Percentiles rank a stretch among this genome's conserved stretches.
phyloP scores from a whole-genome alignment of 2,329 filamentous ascomycete genomes.

The Colletotrichum caudatum region DNA sequence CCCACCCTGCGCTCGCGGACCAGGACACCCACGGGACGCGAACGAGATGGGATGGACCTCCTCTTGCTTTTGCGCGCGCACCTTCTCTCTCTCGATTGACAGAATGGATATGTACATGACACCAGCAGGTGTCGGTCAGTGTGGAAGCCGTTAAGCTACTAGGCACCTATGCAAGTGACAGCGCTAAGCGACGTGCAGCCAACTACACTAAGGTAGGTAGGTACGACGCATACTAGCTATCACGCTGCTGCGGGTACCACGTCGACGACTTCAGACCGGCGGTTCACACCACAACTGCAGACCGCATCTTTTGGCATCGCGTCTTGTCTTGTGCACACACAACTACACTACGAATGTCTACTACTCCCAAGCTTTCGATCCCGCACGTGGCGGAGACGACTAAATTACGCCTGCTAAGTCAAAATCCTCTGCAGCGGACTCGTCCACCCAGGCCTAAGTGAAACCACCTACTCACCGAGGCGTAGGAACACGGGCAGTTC shows the following conservation, averaged over 20 bases:
- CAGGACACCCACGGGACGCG: neutral
- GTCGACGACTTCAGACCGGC: slow-evolving; percentile 35
- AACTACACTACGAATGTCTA: neutral
- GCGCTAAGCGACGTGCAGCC: slow-evolving; percentile 33
- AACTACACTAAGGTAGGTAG: too few species aligned
- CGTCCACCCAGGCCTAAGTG: neutral
- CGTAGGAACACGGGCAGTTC: neutral
- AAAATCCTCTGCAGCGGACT: neutral
- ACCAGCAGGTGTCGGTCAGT: slow-evolving; percentile 29
- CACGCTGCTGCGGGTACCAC: slow-evolving; percentile 31
- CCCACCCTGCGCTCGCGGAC: neutral
- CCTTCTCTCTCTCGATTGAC: neutral
- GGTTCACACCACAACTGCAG: slow-evolving; percentile 17
- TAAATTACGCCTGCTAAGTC: neutral
- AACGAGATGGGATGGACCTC: neutral
- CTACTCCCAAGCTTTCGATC: neutral
- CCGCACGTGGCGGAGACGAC: neutral
- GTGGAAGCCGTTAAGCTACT: slow-evolving; percentile 33
- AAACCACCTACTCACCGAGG: too few species aligned
- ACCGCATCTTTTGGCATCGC: slow-evolving; percentile 2
- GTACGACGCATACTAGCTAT: neutral
- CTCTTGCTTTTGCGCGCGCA: slow-evolving; percentile 7
- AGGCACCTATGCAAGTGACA: slow-evolving; percentile 32
- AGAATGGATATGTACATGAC: slow-evolving; percentile 19
- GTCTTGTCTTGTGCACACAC: neutral